phyloP scores from a whole-genome alignment of 1,139 yeast genomes.

The Candida sanyaensis region DNA sequence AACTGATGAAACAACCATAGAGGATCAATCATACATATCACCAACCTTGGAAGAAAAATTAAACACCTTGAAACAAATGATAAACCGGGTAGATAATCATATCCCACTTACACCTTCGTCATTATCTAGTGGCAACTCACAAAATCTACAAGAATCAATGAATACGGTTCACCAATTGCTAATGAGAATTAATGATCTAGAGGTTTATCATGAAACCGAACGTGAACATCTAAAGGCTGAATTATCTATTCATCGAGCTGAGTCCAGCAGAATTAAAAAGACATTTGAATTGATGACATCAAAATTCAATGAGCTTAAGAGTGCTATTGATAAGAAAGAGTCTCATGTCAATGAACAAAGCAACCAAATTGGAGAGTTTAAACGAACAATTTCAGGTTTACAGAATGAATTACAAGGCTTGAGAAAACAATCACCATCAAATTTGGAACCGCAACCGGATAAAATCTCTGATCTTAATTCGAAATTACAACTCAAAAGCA shows the following conservation, averaged over 20 bases:
- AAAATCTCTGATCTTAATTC: conserved; percentile 27
- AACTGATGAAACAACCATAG: conserved; percentile 22
- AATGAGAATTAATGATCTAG: background rate
- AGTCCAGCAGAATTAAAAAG: conserved; percentile 22
- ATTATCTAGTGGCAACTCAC: conserved; percentile 14
- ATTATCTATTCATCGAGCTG: conserved; percentile 10
- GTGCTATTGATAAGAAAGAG: background rate
- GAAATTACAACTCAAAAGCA: conserved; percentile 31
- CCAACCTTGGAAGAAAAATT: conserved; percentile 26
- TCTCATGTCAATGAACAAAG: conserved; percentile 2
- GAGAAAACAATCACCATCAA: no score
- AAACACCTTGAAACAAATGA: conserved; percentile 26
- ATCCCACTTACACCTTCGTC: conserved; percentile 7
- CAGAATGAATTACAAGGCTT: conserved; percentile 31
- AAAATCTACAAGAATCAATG: conserved; percentile 14
- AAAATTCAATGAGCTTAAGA: conserved; percentile 21
- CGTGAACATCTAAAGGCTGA: no score
- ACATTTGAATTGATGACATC: conserved; percentile 20
- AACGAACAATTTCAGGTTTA: conserved; percentile 31
- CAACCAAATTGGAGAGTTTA: conserved; percentile 27
- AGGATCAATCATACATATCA: conserved; percentile 22
- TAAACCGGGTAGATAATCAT: conserved; percentile 15
- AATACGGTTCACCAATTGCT: conserved; percentile 21
- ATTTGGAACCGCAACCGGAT: no score
- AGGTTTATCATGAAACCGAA: no score